Evolutionary conservation across 192 early-diverging fungal species (phyloP).

Genomic region (Backusella psychrophila): DNA sequence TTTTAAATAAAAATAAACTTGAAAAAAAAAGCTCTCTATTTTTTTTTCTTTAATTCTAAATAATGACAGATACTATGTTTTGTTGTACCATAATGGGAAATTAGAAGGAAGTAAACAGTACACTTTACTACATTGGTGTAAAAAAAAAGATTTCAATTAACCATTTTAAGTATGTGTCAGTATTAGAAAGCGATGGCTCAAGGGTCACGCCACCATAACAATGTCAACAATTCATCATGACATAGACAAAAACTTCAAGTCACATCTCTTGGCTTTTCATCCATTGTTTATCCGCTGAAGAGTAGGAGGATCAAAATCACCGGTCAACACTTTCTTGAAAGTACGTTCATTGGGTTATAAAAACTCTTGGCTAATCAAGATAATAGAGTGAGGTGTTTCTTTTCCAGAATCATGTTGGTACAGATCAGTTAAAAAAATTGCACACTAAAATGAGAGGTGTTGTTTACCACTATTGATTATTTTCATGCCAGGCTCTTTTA

Average conservation of each 20-base stretch:
- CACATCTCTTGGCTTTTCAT: not conserved
- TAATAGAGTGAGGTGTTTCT: no score
- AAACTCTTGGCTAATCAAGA: no score
- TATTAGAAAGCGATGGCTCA: not conserved
- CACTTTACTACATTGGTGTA: not conserved
- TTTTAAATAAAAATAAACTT: not conserved
- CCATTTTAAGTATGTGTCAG: not conserved
- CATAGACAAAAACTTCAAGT: not conserved
- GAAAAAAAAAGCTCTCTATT: not conserved
- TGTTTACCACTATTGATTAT: no score
- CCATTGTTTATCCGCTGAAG: not conserved
- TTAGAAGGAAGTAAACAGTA: not conserved
- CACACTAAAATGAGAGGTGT: no score
- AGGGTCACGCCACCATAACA: not conserved
- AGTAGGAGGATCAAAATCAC: not conserved
- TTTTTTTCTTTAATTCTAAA: not conserved
- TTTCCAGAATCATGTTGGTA: no score
- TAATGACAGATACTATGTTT: no score
- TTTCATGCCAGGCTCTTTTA: no score
- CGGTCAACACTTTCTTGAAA: not conserved
- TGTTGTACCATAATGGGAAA: no score
- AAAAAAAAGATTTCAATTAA: not conserved
- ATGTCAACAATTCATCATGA: not conserved
- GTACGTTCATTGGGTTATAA: no score
- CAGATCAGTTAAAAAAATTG: no score